A percentile compares a stretch with the other conserved stretches of the same genome.
These are phyloP conservation scores for Phlyctochytrium bullatum DNA, from an alignment of 192 early-diverging fungal species.

Conservation along the genomic window DNA sequence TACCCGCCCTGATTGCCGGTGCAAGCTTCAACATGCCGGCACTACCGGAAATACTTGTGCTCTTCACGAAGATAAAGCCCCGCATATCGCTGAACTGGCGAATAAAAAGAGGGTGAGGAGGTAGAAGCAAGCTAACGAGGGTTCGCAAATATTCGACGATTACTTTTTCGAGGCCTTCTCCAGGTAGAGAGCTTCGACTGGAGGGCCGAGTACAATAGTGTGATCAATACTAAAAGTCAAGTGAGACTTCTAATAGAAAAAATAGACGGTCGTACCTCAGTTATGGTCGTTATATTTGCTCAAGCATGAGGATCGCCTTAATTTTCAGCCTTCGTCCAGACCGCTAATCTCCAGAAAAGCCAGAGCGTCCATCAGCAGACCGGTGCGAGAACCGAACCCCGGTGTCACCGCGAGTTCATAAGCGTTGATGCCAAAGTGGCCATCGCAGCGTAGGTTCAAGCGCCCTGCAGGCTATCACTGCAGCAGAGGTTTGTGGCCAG, in stretches of 20 bases:
- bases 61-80: conserved; percentile 43
- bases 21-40: conserved; percentile 38
- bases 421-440: no score
- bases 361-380: no score
- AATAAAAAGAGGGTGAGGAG: conserved; percentile 45
- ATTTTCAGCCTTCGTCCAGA: no score
- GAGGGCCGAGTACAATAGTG: conserved; percentile 63
- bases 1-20: conserved; percentile 47
- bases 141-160: conserved; percentile 62
- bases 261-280: no score
- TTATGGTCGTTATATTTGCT: no score
- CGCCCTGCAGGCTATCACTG: no score
- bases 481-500: no score
- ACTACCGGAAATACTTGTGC: conserved; percentile 16
- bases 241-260: conserved; percentile 62
- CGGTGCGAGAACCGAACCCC: no score
- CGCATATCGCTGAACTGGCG: conserved; percentile 44
- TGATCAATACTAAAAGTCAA: conserved; percentile 65
- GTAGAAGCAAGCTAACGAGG: conserved; percentile 47
- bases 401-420: no score
- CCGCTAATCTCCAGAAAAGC: no score
- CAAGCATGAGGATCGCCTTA: no score
- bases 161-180: conserved; percentile 53
- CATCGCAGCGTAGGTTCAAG: no score
- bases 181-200: conserved; percentile 63